Conservation (phyloP, 495 filamentous ascomycete species). For the Pyrenula aspistea region DNA sequence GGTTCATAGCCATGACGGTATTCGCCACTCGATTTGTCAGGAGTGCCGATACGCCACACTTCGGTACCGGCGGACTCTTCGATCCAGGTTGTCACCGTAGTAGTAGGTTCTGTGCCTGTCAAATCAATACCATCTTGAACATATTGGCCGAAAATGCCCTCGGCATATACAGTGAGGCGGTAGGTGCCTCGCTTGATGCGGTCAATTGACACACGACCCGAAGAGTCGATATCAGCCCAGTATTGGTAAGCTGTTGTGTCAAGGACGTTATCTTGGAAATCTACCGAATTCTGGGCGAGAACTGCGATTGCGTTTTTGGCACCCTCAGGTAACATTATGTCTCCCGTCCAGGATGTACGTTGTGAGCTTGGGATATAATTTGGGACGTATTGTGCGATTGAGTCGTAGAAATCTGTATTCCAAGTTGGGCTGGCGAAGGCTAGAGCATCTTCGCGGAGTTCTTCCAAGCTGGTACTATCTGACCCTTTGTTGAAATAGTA, state of each 20-base stretch:
- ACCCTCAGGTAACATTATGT: slow-evolving; percentile 30
- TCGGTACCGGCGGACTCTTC: slow-evolving; percentile 38
- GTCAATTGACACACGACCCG: slow-evolving; percentile 32
- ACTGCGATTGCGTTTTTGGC: slow-evolving; percentile 35
- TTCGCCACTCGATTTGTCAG: slow-evolving; percentile 42
- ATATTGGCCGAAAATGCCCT: slow-evolving; percentile 43
- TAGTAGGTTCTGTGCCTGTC: slow-evolving; percentile 17
- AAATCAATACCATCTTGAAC: slow-evolving; percentile 29
- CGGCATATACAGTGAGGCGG: slow-evolving; percentile 43
- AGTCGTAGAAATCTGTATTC: slow-evolving; percentile 44
- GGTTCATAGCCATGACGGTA: slow-evolving; percentile 36
- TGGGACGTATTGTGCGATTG: slow-evolving; percentile 39
- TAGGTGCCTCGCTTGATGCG: slow-evolving; percentile 38
- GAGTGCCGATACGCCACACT: slow-evolving; percentile 41
- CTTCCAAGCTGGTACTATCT: slow-evolving; percentile 22
- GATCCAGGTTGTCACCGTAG: slow-evolving; percentile 24
- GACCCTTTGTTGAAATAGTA: slow-evolving; percentile 44
- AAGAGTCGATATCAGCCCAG: slow-evolving; percentile 36
- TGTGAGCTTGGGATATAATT: slow-evolving; percentile 34
- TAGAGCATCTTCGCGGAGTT: slow-evolving; percentile 34
- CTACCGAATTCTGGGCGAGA: slow-evolving; percentile 34
- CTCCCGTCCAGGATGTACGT: slow-evolving; percentile 28
- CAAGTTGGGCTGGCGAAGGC: slow-evolving; percentile 31
- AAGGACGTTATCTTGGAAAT: slow-evolving; percentile 45
- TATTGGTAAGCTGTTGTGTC: slow-evolving; percentile 40